These are phyloP conservation scores for Cystobasidiaceae sp. DNA, from an alignment of 1,284 basidiomycete species.

Conservation along the genomic window DNA sequence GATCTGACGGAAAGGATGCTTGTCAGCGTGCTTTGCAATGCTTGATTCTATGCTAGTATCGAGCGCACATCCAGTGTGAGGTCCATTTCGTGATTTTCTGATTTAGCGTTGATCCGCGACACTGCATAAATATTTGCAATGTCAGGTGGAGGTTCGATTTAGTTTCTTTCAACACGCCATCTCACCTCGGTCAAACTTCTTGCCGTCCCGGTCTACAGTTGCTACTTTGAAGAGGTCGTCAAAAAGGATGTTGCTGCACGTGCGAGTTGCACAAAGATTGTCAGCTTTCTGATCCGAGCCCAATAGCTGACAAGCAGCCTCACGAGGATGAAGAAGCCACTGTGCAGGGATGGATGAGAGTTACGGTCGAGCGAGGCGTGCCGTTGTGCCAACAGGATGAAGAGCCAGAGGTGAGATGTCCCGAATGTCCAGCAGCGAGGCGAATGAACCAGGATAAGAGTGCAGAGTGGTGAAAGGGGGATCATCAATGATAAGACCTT, in stretches of 20 bases:
- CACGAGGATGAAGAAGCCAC: slow-evolving; percentile 30
- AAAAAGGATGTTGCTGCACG: slow-evolving; percentile 65
- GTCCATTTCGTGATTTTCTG: slow-evolving; percentile 73
- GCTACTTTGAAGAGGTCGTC: slow-evolving; percentile 83
- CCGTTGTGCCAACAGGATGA: no score
- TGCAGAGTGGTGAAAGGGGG: no score
- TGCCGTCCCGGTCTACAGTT: slow-evolving; percentile 84
- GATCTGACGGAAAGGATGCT: slow-evolving; percentile 6
- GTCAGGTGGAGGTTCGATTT: no score
- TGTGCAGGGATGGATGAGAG: no score
- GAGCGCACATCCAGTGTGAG: slow-evolving; percentile 64
- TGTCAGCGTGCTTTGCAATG: neutral
- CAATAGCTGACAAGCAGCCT: neutral
- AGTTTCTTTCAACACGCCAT: no score
- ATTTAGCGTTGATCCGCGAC: slow-evolving; percentile 62
- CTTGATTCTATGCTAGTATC: neutral
- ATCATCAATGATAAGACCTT: no score
- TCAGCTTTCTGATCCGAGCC: neutral
- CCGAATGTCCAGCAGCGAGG: no score
- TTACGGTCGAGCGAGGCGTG: no score
- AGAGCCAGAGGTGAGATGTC: no score
- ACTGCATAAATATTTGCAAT: no score
- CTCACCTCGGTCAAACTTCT: slow-evolving; percentile 92
- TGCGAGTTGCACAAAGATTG: no score
- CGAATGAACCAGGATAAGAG: no score